Conservation (phyloP, 306 rosid species). For the Calophaca sinica region DNA sequence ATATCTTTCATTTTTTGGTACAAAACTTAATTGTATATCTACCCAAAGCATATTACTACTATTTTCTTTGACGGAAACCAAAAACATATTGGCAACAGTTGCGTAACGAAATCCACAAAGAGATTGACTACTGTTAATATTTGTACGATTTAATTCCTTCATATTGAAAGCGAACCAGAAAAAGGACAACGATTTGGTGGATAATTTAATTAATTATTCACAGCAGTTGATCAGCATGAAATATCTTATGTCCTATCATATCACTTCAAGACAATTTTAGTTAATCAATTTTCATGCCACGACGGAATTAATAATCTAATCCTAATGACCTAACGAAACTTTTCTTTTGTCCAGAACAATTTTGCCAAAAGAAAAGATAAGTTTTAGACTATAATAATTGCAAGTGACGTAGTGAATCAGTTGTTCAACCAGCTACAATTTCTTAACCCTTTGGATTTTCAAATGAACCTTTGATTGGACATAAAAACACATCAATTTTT, state of each 20-base stretch:
- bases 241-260: not conserved
- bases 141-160: not conserved
- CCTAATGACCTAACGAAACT: constrained; percentile 24
- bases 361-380: constrained; percentile 1
- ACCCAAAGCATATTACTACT: too few relatives aligned
- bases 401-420: constrained; percentile 27
- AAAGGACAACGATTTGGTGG: constrained; percentile 10
- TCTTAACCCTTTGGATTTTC: not conserved
- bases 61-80: not conserved
- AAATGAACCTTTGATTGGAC: not conserved
- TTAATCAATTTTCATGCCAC: constrained; percentile 6
- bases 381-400: not conserved
- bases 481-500: not conserved
- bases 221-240: not conserved
- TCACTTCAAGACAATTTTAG: constrained; percentile 2
- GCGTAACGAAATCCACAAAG: constrained; percentile 8
- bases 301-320: not conserved
- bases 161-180: constrained; percentile 14
- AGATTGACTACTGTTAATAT: not conserved
- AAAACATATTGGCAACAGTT: constrained; percentile 2
- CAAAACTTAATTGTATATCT: too few relatives aligned
- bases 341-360: constrained; percentile 9
- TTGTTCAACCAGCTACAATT: constrained; percentile 22
- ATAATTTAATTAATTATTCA: not conserved
- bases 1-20: too few relatives aligned